Base-by-base conservation (phyloP, 2,329 filamentous ascomycete species). In the Aspergillaceae sp. region DNA sequence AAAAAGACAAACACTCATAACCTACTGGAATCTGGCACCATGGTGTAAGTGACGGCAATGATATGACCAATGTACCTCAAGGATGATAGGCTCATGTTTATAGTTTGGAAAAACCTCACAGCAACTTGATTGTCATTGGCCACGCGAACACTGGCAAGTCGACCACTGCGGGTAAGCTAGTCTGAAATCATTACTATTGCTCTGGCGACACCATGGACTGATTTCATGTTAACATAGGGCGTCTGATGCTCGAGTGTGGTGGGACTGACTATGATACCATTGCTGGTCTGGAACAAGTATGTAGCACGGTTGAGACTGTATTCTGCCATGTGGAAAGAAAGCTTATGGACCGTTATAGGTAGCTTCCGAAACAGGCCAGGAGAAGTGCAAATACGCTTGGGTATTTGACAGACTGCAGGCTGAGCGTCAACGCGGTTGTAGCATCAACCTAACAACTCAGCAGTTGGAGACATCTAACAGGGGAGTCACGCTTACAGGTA, bases 371-470 rank as follows among this genome's bases (percentile, higher is more conserved):
- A 79, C 95, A 70, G 90, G 90, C 74, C 96, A 96, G 85, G 90
- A 90, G 78, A 95, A 89, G 71, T 96, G 96, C 89, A 96, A 96
- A 83, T 96, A 96, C 77, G 90, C 89, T 65, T 95, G 90, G 90
- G 90, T 96, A 73, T 82, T 96, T 72, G 90, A 96, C 87, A 96
- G 96, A 81, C 85, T 96, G 69, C 95, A 95, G 86, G 87, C 90
- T 72, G 90, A 96, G 86, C 90, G 90, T 86, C 90, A 96, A 82
- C 90, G 90, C 87, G 90, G 90, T 94, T 95, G 96, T 87, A 96
- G 90, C 76, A 83, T 95, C 70, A 90, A 95, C 76, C 95, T 95
- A 73, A 90, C 90, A 65, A 87, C 95, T 74, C 95, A 89, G 90
- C 95, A 95, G 86, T 95, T 95, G 82, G 87, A 95, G 80, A 95